These are phyloP conservation scores for Trichoderma sp. DNA, from an alignment of 2,329 filamentous ascomycete species.

Conservation along the genomic window DNA sequence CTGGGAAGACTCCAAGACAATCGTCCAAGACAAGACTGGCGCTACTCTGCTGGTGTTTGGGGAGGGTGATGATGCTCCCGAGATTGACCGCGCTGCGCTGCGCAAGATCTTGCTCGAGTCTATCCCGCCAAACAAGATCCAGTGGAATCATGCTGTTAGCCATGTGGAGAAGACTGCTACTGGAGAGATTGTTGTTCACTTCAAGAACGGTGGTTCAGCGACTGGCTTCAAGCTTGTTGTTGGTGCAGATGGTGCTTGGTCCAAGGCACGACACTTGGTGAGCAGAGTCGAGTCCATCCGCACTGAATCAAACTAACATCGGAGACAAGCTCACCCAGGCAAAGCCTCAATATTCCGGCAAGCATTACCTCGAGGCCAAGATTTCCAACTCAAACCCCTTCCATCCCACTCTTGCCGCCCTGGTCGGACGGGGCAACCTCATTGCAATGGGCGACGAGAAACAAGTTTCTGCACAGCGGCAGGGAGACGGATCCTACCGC, in stretches of 20 bases:
- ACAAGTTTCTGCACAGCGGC: not conserved
- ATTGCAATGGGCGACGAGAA: not conserved
- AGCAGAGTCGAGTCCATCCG: not conserved
- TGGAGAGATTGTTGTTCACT: conserved; percentile 43
- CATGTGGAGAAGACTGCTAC: not conserved
- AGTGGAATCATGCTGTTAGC: conserved; percentile 42
- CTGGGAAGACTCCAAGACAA: conserved; percentile 52
- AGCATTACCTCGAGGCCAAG: conserved; percentile 9
- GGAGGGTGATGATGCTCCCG: conserved; percentile 5
- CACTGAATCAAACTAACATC: not conserved
- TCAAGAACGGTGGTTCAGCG: conserved; percentile 39
- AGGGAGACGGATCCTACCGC: conserved; percentile 10
- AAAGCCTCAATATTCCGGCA: conserved; percentile 23
- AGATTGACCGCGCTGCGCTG: conserved; percentile 51
- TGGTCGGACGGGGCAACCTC: not conserved
- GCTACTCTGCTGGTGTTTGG: conserved; percentile 40
- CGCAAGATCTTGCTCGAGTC: conserved; percentile 47
- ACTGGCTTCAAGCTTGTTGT: conserved; percentile 46
- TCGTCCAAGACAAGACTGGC: conserved; percentile 49
- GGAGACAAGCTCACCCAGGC: conserved; percentile 33
- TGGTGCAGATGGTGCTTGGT: conserved; percentile 45
- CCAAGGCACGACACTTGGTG: conserved; percentile 38
- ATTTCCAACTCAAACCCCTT: conserved; percentile 15
- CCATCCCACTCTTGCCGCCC: not conserved
- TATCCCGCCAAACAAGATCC: conserved; percentile 46